These are phyloP conservation scores for Parathielavia appendiculata DNA, from an alignment of 495 filamentous ascomycete species.

Conservation along the genomic window DNA sequence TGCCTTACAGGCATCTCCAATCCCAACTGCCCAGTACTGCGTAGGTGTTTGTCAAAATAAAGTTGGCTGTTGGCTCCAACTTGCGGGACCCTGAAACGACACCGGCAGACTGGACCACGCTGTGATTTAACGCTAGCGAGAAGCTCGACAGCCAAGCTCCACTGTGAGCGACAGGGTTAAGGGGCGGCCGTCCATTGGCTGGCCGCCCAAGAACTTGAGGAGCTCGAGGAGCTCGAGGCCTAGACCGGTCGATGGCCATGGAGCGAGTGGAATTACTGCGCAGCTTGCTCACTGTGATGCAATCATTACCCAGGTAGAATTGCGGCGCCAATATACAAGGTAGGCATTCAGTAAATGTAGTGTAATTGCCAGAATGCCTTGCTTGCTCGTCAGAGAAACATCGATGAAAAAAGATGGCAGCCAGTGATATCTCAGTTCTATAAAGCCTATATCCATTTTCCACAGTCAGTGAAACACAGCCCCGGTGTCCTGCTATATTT, in stretches of 20 bases:
- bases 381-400: too few species aligned
- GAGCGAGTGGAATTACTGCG: neutral
- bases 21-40: neutral
- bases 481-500: conserved; percentile 1
- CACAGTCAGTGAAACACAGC: neutral
- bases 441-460: neutral
- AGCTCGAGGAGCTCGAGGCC: neutral
- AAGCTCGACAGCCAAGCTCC: conserved; percentile 1
- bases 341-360: too few species aligned
- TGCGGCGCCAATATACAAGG: too few species aligned
- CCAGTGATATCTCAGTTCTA: neutral
- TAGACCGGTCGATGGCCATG: conserved; percentile 9
- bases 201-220: neutral
- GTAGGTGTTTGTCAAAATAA: conserved; percentile 14
- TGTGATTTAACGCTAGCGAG: conserved; percentile 19
- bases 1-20: too few species aligned
- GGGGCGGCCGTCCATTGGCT: conserved; percentile 5
- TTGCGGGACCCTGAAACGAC: neutral
- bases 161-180: neutral
- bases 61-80: conserved; percentile 11
- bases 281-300: neutral
- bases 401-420: too few species aligned
- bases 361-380: too few species aligned
- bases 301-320: too few species aligned
- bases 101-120: conserved; percentile 9